Percentiles rank a stretch among this genome's conserved stretches.
Conservation (phyloP, 768 basidiomycete species). For the Podaxis sp. region DNA sequence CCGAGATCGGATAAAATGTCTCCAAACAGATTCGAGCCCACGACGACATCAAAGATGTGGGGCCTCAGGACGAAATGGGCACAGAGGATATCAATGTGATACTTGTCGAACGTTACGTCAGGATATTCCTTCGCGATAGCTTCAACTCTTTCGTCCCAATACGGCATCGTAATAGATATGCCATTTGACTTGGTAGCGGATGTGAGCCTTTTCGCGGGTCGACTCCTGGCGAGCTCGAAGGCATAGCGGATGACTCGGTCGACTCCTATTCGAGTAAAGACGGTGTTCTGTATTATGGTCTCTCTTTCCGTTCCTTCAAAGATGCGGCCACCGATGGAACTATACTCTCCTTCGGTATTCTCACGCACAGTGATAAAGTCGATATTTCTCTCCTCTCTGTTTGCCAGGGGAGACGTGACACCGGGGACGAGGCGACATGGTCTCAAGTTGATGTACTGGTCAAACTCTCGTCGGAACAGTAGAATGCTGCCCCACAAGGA, state of each 20-base stretch:
- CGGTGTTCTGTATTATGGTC: constrained; percentile 39
- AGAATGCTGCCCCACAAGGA: constrained; percentile 50
- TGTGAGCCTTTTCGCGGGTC: constrained; percentile 46
- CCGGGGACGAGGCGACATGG: constrained; percentile 46
- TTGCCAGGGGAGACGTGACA: constrained; percentile 41
- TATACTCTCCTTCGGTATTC: constrained; percentile 55
- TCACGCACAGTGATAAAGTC: constrained; percentile 54
- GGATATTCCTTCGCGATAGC: constrained; percentile 48
- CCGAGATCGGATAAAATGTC: constrained; percentile 56
- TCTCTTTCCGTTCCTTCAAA: constrained; percentile 35
- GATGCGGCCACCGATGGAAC: constrained; percentile 42
- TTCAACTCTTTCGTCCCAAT: constrained; percentile 43
- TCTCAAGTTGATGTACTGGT: constrained; percentile 48
- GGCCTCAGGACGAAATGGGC: constrained; percentile 43
- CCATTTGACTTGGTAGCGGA: constrained; percentile 52
- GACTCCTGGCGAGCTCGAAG: constrained; percentile 44
- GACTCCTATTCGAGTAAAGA: constrained; percentile 47
- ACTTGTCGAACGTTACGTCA: constrained; percentile 43
- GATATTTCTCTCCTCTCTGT: constrained; percentile 34
- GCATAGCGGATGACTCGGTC: constrained; percentile 48
- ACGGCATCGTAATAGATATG: constrained; percentile 43
- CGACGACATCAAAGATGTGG: constrained; percentile 49
- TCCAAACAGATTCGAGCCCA: constrained; percentile 51
- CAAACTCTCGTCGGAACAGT: constrained; percentile 46
- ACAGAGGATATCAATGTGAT: constrained; percentile 49